phyloP scores from a whole-genome alignment of 805 yeast genomes.

The Zygotorulaspora florentina region DNA sequence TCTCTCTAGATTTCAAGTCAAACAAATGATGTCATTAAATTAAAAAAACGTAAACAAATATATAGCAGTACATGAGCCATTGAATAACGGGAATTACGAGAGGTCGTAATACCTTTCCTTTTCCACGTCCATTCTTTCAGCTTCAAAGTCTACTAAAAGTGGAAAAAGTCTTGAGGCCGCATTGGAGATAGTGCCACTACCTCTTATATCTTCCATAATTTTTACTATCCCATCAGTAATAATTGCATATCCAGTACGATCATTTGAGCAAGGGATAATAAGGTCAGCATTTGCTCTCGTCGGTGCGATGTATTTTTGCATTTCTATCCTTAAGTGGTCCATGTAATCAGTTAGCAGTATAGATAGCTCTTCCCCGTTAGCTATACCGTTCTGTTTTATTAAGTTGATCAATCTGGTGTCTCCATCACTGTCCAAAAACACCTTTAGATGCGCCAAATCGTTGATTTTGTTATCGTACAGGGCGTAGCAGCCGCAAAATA shows the following conservation, averaged over 20 bases:
- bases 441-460: conserved; percentile 54
- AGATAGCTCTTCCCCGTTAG: conserved; percentile 18
- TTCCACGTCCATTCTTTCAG: conserved; percentile 31
- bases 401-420: conserved; percentile 81
- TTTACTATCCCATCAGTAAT: conserved; percentile 33
- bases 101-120: conserved; percentile 33
- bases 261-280: conserved; percentile 31
- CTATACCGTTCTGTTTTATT: conserved; percentile 39
- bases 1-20: background rate
- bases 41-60: background rate
- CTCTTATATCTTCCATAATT: conserved; percentile 24
- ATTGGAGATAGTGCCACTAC: conserved; percentile 3
- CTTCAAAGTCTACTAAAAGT: conserved; percentile 28
- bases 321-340: conserved; percentile 31
- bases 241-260: conserved; percentile 27
- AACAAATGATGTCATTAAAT: background rate
- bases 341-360: conserved; percentile 26
- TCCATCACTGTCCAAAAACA: conserved; percentile 79
- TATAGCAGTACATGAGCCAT: background rate
- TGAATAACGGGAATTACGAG: conserved; percentile 6
- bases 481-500: conserved; percentile 79
- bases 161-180: conserved; percentile 9
- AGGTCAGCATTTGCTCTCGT: conserved; percentile 31
- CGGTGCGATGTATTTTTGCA: conserved; percentile 30
- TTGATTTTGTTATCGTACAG: conserved; percentile 58